phyloP scores from a whole-genome alignment of 1,139 yeast genomes.

The Blastobotrys elegans region DNA sequence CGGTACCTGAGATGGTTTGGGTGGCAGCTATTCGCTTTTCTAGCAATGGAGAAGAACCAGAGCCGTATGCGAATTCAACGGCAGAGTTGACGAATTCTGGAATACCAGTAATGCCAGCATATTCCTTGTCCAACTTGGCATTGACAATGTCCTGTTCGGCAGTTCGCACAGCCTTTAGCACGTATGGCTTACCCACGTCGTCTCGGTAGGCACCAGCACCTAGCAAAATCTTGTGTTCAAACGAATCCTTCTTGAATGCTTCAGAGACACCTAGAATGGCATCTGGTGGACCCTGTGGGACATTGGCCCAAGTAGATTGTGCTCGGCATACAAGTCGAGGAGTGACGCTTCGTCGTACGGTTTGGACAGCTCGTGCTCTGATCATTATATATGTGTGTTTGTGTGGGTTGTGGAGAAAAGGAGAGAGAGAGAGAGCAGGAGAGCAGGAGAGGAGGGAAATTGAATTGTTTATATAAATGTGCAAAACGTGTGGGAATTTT shows the following conservation, averaged over 20 bases:
- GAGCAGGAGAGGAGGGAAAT: background rate
- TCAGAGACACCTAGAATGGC: slow-evolving; percentile 62
- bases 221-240: slow-evolving; percentile 67
- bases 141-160: slow-evolving; percentile 42
- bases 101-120: slow-evolving; percentile 78
- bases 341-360: background rate
- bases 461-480: background rate
- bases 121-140: slow-evolving; percentile 76
- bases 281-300: slow-evolving; percentile 60
- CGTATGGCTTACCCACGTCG: slow-evolving; percentile 89
- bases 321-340: slow-evolving; percentile 3
- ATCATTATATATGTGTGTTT: slow-evolving; percentile 3
- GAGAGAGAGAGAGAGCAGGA: background rate
- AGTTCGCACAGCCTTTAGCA: slow-evolving; percentile 71
- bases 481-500: background rate
- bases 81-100: slow-evolving; percentile 73
- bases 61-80: slow-evolving; percentile 54
- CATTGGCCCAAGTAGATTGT: slow-evolving; percentile 35
- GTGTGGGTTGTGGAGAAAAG: background rate
- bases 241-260: slow-evolving; percentile 44
- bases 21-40: slow-evolving; percentile 52
- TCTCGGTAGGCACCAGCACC: slow-evolving; percentile 98
- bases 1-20: slow-evolving; percentile 70
- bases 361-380: slow-evolving; percentile 4
- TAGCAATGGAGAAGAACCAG: slow-evolving; percentile 35